A percentile compares a stretch with the other conserved stretches of the same genome.
Conservation (phyloP, 176 grass and related monocot species). For the Secale cereale region DNA sequence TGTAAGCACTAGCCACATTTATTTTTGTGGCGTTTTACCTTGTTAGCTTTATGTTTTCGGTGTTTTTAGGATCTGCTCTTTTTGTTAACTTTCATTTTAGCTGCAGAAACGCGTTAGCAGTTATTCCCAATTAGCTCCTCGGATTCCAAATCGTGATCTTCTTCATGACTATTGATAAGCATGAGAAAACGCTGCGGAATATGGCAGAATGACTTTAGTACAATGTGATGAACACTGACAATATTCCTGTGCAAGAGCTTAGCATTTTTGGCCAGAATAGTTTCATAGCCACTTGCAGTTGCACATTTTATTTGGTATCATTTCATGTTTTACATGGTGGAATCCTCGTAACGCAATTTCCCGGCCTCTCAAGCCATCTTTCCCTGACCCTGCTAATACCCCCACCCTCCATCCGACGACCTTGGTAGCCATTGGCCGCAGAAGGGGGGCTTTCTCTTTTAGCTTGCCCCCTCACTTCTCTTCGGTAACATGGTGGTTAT, state of each 20-base stretch:
- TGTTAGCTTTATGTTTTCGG: background rate
- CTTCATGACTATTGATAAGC: background rate
- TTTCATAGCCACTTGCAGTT: background rate
- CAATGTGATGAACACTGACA: background rate
- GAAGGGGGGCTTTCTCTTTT: background rate
- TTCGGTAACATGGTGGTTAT: background rate
- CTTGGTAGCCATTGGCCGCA: background rate
- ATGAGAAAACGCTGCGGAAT: background rate
- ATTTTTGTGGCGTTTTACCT: background rate
- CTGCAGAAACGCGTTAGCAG: background rate
- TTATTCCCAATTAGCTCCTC: background rate
- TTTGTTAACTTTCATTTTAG: background rate
- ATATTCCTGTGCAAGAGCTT: background rate
- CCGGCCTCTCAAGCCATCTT: background rate
- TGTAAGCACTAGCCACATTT: constrained; percentile 45
- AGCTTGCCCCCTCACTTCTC: background rate
- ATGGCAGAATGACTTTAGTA: background rate
- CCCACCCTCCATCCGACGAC: background rate
- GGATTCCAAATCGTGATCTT: background rate
- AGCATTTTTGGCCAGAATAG: background rate
- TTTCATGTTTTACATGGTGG: background rate
- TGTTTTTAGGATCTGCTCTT: background rate
- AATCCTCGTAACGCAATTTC: background rate
- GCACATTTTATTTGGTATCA: background rate
- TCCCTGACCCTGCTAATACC: background rate